Evolutionary conservation across 805 yeast genomes (phyloP).

Genomic region (Teunomyces aglyptinius): DNA sequence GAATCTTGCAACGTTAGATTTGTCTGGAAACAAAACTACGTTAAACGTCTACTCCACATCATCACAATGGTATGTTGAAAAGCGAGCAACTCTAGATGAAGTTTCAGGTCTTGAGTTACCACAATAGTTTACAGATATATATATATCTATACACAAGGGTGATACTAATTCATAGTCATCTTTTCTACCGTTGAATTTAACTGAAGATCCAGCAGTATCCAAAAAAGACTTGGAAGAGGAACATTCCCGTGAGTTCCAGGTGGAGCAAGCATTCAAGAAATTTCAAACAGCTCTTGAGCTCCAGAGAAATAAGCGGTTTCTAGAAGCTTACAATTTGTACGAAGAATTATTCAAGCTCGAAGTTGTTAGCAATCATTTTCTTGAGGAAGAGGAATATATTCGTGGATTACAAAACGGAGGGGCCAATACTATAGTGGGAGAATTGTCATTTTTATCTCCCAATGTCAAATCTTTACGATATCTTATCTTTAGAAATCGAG

Average conservation of each 20-base stretch:
- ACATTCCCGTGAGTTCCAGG: slow-evolving; percentile 87
- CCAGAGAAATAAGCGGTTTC: slow-evolving; percentile 52
- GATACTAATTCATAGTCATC: slow-evolving; percentile 41
- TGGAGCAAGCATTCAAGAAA: slow-evolving; percentile 77
- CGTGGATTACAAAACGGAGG: slow-evolving; percentile 41
- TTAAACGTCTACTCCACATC: neutral
- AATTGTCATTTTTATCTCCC: slow-evolving; percentile 53
- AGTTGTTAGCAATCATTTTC: slow-evolving; percentile 50
- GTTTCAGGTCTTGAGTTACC: too few species aligned
- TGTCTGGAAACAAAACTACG: neutral
- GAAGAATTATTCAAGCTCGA: slow-evolving; percentile 64
- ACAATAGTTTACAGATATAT: slow-evolving; percentile 8
- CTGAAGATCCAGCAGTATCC: slow-evolving; percentile 62
- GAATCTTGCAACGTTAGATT: neutral
- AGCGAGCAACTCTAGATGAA: neutral
- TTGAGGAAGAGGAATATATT: slow-evolving; percentile 36
- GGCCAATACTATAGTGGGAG: slow-evolving; percentile 34
- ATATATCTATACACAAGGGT: slow-evolving; percentile 8
- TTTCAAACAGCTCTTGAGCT: slow-evolving; percentile 67
- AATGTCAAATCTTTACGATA: slow-evolving; percentile 72
- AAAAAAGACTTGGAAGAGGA: slow-evolving; percentile 69
- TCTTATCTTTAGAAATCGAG: slow-evolving; percentile 78
- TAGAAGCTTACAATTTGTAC: slow-evolving; percentile 54
- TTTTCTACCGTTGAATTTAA: slow-evolving; percentile 76
- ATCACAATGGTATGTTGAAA: neutral